Evolutionary conservation across 139 green algal species (phyloP).

Genomic region (Astrephomene gubernaculifera): DNA sequence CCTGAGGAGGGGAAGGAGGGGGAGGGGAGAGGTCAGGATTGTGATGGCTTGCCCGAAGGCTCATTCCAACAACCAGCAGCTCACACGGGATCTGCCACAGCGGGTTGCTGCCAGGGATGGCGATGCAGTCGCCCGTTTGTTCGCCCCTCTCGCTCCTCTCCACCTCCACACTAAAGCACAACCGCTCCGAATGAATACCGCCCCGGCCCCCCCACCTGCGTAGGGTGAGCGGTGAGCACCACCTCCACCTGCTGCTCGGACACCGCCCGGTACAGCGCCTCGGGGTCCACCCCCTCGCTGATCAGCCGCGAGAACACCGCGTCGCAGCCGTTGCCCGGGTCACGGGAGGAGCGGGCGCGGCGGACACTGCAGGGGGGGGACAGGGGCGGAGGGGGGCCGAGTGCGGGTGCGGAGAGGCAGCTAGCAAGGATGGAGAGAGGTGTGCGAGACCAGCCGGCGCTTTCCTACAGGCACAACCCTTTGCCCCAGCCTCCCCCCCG

Average conservation of each 20-base stretch:
- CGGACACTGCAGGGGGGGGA: conserved; percentile 68
- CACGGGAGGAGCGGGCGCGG: conserved; percentile 64
- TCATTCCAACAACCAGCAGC: too few relatives aligned
- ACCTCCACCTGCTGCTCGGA: conserved; percentile 83
- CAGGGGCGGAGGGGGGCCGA: neutral
- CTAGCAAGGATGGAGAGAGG: neutral
- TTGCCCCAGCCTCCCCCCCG: neutral
- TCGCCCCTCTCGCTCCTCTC: too few relatives aligned
- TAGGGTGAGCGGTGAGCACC: conserved; percentile 93
- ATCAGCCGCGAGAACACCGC: conserved; percentile 79
- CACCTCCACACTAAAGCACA: too few relatives aligned
- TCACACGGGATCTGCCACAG: too few relatives aligned
- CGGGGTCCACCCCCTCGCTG: conserved; percentile 67
- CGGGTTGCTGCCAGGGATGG: too few relatives aligned
- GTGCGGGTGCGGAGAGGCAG: neutral
- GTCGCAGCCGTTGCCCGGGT: conserved; percentile 72
- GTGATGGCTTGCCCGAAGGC: too few relatives aligned
- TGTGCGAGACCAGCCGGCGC: neutral
- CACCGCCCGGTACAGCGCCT: conserved; percentile 81
- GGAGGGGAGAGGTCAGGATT: neutral
- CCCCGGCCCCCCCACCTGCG: conserved; percentile 17
- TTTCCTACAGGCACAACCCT: neutral
- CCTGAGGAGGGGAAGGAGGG: conserved; percentile 80
- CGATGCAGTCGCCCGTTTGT: too few relatives aligned
- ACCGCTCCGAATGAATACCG: too few relatives aligned